Percentiles rank a stretch among this genome's conserved stretches.
Evolutionary conservation across 306 rosid genomes (phyloP).

Genomic region (Pyrus communis): DNA sequence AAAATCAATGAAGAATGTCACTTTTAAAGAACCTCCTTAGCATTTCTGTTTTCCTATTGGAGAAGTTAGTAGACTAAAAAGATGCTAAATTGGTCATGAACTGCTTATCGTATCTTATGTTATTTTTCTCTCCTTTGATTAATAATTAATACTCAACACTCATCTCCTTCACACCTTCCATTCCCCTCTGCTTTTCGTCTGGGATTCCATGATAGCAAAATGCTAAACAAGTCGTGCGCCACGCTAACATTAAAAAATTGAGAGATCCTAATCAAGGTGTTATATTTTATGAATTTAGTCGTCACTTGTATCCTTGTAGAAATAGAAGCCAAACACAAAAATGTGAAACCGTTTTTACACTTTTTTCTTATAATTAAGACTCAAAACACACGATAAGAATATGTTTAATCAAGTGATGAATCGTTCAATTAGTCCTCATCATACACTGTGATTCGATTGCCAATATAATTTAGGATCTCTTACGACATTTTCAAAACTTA

Average conservation of each 20-base stretch:
- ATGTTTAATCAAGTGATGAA: background rate
- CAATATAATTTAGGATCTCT: background rate
- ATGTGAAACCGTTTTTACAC: background rate
- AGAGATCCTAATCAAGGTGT: background rate
- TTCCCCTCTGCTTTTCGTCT: background rate
- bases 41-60: background rate
- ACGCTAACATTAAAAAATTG: background rate
- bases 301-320: background rate
- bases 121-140: background rate
- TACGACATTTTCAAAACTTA: background rate
- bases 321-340: background rate
- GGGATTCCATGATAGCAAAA: background rate
- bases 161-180: background rate
- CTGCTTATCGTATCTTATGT: background rate
- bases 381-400: background rate
- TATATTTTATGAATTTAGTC: background rate
- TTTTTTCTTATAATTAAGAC: background rate
- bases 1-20: rapidly evolving
- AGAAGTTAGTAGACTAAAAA: background rate
- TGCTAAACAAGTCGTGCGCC: background rate
- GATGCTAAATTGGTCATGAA: background rate
- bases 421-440: background rate
- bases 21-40: no score
- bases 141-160: background rate
- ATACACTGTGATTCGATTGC: background rate